These are phyloP conservation scores for Sugiyamaella americana DNA, from an alignment of 805 yeast species.

Conservation along the genomic window DNA sequence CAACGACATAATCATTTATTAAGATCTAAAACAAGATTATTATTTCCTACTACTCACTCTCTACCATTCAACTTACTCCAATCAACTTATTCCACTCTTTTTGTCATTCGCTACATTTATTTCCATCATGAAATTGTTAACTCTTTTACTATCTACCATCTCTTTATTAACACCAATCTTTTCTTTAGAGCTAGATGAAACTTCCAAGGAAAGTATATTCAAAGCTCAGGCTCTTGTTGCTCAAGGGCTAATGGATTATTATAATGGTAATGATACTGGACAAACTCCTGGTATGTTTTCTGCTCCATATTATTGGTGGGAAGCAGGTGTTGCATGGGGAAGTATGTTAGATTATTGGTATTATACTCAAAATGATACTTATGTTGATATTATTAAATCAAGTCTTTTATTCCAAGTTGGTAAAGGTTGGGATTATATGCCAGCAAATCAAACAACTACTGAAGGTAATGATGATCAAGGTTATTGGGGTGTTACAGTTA, in stretches of 20 bases:
- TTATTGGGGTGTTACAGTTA: constrained; percentile 91
- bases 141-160: background rate
- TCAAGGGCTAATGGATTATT: constrained; percentile 62
- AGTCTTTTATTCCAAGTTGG: constrained; percentile 74
- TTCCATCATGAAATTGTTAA: background rate
- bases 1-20: too few species aligned
- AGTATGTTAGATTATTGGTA: constrained; percentile 71
- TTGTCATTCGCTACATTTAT: too few species aligned
- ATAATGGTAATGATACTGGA: constrained; percentile 58
- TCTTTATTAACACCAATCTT: background rate
- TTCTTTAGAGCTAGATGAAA: constrained; percentile 30
- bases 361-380: constrained; percentile 64
- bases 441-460: constrained; percentile 79
- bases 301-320: constrained; percentile 97
- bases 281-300: constrained; percentile 83
- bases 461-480: constrained; percentile 99
- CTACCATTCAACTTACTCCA: too few species aligned
- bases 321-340: constrained; percentile 96
- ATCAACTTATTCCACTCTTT: too few species aligned
- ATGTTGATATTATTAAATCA: constrained; percentile 48
- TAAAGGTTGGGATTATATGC: constrained; percentile 70
- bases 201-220: constrained; percentile 38
- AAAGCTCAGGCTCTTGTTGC: constrained; percentile 48
- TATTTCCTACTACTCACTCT: too few species aligned
- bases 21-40: too few species aligned